Evolutionary conservation across 495 filamentous ascomycete species (phyloP).

Genomic region (Xylaria flabelliformis): DNA sequence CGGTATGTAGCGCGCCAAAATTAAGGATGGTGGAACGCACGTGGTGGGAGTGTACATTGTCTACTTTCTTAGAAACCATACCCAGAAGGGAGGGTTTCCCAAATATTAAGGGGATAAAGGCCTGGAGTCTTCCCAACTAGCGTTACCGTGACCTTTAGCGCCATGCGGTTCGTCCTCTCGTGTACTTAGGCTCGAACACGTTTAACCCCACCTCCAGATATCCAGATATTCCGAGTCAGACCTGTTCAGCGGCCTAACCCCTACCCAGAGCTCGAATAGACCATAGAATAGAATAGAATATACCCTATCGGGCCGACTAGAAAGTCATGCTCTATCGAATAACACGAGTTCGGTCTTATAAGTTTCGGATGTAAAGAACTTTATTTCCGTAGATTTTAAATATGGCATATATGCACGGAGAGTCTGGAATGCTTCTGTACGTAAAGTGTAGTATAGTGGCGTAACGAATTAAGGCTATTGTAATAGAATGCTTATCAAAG

Average conservation of each 20-base stretch:
- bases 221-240: conserved; percentile 3
- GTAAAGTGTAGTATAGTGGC: neutral
- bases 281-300: neutral
- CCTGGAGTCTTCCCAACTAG: neutral
- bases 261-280: neutral
- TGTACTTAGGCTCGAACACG: neutral
- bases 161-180: neutral
- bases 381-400: neutral
- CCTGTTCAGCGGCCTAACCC: neutral
- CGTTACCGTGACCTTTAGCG: neutral
- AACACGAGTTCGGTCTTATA: neutral
- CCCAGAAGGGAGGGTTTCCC: neutral
- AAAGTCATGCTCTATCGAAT: neutral
- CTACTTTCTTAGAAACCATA: neutral
- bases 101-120: neutral
- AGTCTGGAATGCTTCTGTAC: neutral
- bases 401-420: neutral
- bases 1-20: neutral
- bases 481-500: neutral
- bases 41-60: neutral
- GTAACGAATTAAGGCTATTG: neutral
- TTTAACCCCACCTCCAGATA: neutral
- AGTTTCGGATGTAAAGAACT: neutral
- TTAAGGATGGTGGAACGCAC: neutral
- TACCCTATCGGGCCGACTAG: neutral